phyloP scores from a whole-genome alignment of 495 filamentous ascomycete genomes.

The Daldinia decipiens region DNA sequence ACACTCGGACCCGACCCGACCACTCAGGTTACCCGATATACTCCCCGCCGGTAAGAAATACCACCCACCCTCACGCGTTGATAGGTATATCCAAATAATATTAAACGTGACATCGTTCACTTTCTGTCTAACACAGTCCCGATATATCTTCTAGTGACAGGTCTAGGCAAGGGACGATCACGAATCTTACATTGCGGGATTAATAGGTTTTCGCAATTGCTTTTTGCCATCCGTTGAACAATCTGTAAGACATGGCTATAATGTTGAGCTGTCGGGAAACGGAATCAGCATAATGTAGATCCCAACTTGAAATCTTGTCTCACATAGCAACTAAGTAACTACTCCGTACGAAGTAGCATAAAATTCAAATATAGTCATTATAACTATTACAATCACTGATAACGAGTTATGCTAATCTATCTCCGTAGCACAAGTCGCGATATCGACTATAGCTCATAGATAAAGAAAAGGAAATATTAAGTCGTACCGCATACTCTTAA shows the following conservation, averaged over 20 bases:
- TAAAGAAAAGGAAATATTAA: neutral
- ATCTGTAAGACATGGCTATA: neutral
- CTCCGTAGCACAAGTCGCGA: neutral
- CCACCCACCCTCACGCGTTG: constrained; percentile 1
- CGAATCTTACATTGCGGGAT: neutral
- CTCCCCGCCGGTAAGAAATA: constrained; percentile 17
- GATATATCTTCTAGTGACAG: constrained; percentile 3
- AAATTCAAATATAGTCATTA: neutral
- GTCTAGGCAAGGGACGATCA: neutral
- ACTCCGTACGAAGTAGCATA: neutral
- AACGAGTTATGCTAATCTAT: neutral
- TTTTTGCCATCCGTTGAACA: neutral
- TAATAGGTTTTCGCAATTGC: neutral
- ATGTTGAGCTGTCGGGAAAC: neutral
- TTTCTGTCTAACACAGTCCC: neutral
- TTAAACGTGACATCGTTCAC: neutral
- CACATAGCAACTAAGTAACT: neutral
- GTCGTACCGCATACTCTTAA: neutral
- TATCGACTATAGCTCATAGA: neutral
- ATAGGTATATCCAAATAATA: neutral
- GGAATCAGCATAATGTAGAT: neutral
- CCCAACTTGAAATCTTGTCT: neutral
- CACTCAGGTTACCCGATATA: constrained; percentile 23
- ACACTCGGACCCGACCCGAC: constrained; percentile 32
- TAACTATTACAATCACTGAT: neutral